Base-by-base conservation (phyloP, 441 rosid genomes). In the Erodium texanum region DNA sequence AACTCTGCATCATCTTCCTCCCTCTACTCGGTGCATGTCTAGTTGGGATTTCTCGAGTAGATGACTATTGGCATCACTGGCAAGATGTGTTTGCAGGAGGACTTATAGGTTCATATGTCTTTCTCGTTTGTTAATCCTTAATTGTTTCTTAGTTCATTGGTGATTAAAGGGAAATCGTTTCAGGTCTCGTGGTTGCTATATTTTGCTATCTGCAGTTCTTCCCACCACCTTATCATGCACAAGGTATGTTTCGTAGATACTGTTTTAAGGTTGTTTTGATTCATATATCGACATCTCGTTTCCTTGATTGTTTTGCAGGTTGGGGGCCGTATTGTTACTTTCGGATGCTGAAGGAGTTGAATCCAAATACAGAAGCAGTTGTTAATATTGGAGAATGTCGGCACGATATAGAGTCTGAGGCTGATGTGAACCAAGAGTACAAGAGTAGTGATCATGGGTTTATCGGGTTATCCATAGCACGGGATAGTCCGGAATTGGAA, bases 41-140 rank as follows among this genome's bases (percentile, higher is more conserved):
- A 63, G 92, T 93, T 7, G 98, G 86, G 18, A 77, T 90, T 59
- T 89, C 98, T 70, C 89, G 97, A 72, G 97, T 93, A 68, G 96
- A 90, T 74, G 97, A 93, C 81, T 93, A 93, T 77, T 85, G 96
- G 97, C 98, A 93, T 81, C 97, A 93, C 64, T 93, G 98, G 98
- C 92, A 85, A 74, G 98, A 93, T 71, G 96, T 90, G 64, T 90
- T 93, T 73, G 92, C 94, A 1, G 94, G 96, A 65, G 93, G 89
- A 75, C 80, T 90, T 64, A 74, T 93, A 74, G 98, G 98, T 90
- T 24, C 7, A 16, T 36, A 63, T 56, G 62, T 23, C 77, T 71
- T n/a, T 32, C 56, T 38, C 70, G 48, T 38, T 19, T 19, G 20
- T 2, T 15, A n/a, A 19, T 50, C 18, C 8, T n/a, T n/a, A 50